phyloP scores from a whole-genome alignment of 306 rosid species.

The Pueraria montana region DNA sequence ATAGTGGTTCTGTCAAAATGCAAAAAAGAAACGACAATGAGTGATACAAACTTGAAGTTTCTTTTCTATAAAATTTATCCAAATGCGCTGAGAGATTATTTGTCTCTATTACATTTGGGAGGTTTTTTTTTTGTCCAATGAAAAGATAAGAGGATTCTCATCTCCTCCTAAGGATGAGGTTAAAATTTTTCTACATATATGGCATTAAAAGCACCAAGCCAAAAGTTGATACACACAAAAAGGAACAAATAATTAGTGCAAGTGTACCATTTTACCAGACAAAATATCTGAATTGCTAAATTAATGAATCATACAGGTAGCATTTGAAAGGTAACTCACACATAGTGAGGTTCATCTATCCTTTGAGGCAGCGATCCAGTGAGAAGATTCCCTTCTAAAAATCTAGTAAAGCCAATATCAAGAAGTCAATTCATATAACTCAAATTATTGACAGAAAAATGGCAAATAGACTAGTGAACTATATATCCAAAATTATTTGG shows the following conservation, averaged over 20 bases:
- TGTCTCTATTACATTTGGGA: background rate
- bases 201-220: background rate
- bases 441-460: slow-evolving; percentile 13
- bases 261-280: background rate
- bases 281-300: background rate
- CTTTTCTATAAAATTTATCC: background rate
- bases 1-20: background rate
- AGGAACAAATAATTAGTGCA: slow-evolving; percentile 3
- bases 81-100: too few species aligned
- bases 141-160: background rate
- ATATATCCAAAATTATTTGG: too few species aligned
- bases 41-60: background rate
- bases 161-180: background rate
- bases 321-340: slow-evolving; percentile 61
- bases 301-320: background rate
- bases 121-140: background rate
- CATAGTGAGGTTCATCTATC: slow-evolving; percentile 40
- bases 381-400: slow-evolving; percentile 70
- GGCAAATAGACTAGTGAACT: slow-evolving; percentile 14
- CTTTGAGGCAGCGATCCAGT: slow-evolving; percentile 60
- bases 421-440: slow-evolving; percentile 23
- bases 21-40: background rate
- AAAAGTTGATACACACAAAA: background rate
- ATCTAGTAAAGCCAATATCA: slow-evolving; percentile 48
- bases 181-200: background rate